phyloP scores from a whole-genome alignment of 192 early-diverging fungal species.

The Chytriomyces hyalinus region DNA sequence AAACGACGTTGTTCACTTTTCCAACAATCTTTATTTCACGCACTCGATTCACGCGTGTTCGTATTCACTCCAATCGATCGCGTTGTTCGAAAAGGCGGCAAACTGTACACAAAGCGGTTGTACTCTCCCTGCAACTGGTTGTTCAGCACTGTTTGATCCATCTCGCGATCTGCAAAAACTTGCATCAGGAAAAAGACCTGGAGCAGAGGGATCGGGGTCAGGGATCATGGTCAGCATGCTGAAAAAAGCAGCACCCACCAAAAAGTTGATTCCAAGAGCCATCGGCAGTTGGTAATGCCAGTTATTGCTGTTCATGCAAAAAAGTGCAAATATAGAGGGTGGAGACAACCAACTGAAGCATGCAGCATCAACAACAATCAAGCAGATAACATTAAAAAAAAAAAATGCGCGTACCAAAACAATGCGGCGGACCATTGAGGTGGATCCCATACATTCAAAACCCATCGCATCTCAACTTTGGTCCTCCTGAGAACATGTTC shows the following conservation, averaged over 20 bases:
- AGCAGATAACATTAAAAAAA: neutral
- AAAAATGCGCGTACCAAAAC: conserved; percentile 29
- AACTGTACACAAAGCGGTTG: conserved; percentile 35
- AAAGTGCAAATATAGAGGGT: conserved; percentile 7
- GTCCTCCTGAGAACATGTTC: neutral
- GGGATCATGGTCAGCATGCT: too few relatives aligned
- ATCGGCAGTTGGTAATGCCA: conserved; percentile 18
- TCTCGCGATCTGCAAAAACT: conserved; percentile 3
- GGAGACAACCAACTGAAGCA: conserved; percentile 23
- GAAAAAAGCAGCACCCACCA: conserved; percentile 1
- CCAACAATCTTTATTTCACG: too few relatives aligned
- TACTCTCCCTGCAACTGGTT: conserved; percentile 27
- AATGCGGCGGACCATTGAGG: conserved; percentile 23
- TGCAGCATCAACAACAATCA: neutral
- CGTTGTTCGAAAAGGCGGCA: conserved; percentile 33
- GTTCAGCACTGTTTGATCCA: conserved; percentile 24
- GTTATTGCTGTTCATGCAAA: conserved; percentile 22
- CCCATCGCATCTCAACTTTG: conserved; percentile 29
- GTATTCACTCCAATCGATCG: conserved; percentile 3
- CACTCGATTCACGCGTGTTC: neutral
- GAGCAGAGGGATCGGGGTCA: neutral
- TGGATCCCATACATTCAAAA: conserved; percentile 25
- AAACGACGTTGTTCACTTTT: too few relatives aligned
- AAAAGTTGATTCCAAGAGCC: conserved; percentile 13
- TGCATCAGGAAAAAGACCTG: conserved; percentile 13